A percentile compares a stretch with the other conserved stretches of the same genome.
Evolutionary conservation across 2,329 filamentous ascomycete species (phyloP).

Genomic region (Penicillium palitans): DNA sequence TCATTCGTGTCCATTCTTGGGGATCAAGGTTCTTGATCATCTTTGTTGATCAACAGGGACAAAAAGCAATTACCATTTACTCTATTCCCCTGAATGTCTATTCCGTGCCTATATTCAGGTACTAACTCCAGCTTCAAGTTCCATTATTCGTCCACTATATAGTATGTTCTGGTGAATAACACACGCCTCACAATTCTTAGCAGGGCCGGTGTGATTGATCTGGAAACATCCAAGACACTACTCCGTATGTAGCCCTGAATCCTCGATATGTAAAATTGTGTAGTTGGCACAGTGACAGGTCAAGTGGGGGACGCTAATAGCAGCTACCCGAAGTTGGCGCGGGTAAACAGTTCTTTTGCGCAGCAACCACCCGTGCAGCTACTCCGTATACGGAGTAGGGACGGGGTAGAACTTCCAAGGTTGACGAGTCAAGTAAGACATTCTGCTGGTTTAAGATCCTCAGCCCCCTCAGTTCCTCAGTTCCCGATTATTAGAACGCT

Average conservation of each 20-base stretch:
- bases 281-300: neutral
- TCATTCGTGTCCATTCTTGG: neutral
- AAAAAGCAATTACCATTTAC: neutral
- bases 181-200: neutral
- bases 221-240: neutral
- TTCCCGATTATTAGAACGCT: neutral
- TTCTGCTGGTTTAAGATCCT: neutral
- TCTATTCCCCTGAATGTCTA: neutral
- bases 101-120: neutral
- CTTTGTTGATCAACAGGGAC: neutral
- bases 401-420: neutral
- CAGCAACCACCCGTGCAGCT: neutral
- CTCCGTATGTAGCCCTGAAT: neutral
- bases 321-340: conserved; percentile 3
- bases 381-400: neutral
- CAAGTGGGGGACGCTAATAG: neutral
- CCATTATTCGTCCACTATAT: neutral
- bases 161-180: neutral
- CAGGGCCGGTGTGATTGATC: neutral
- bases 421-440: neutral
- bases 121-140: neutral
- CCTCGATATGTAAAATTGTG: neutral
- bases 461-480: neutral
- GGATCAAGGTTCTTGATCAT: neutral
- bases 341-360: neutral